Percentiles rank a stretch among this genome's conserved stretches.
Conservation (phyloP, 805 yeast genomes). For the Maudiozyma pseudohumilis region DNA sequence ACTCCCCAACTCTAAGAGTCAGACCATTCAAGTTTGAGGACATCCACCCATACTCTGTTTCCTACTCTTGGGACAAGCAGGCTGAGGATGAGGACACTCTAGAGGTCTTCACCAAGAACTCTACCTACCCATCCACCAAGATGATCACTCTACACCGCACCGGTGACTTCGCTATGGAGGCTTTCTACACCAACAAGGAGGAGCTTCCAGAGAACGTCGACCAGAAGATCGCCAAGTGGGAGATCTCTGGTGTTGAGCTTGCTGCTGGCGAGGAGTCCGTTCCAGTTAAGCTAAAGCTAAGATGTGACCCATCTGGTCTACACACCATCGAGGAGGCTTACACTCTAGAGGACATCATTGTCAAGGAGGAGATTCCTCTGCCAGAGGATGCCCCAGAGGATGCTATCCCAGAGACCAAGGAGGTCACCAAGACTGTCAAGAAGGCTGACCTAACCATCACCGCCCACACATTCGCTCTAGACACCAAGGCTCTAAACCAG, state of each 20-base stretch:
- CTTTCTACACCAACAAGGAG: conserved; percentile 68
- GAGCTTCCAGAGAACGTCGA: conserved; percentile 62
- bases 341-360: conserved; percentile 84
- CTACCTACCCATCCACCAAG: conserved; percentile 89
- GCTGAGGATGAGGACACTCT: conserved; percentile 83
- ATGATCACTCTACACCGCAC: conserved; percentile 88
- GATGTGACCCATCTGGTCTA: conserved; percentile 96
- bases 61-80: conserved; percentile 91
- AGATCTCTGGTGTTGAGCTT: conserved; percentile 73
- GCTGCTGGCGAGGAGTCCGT: conserved; percentile 66
- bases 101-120: conserved; percentile 95
- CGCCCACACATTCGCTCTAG: conserved; percentile 52
- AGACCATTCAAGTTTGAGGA: conserved; percentile 98
- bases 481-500: conserved; percentile 44
- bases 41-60: conserved; percentile 80
- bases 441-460: conserved; percentile 64
- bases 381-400: conserved; percentile 41
- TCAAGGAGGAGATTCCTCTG: conserved; percentile 74
- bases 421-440: conserved; percentile 89
- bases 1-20: conserved; percentile 96
- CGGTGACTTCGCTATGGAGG: conserved; percentile 77
- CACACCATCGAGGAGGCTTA: conserved; percentile 89
- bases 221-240: conserved; percentile 72
- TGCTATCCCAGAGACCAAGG: conserved; percentile 75
- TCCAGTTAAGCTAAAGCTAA: conserved; percentile 84